Conservation (phyloP, 495 filamentous ascomycete genomes). For the Penicillium roqueforti region DNA sequence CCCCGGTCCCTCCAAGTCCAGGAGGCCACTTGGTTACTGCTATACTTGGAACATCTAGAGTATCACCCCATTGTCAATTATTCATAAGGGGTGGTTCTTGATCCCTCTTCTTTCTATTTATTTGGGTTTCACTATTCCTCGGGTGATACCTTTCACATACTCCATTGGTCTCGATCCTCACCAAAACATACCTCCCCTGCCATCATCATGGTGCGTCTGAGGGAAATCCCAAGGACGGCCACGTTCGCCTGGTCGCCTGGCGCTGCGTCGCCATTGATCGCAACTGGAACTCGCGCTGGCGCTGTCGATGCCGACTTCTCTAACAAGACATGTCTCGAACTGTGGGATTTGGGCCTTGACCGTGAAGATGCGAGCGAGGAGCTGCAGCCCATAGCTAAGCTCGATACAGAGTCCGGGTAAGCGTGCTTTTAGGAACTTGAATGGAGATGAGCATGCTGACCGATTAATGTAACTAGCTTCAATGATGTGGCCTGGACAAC, state of each 20-base stretch:
- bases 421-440: constrained; percentile 7
- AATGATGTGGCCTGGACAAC: constrained; percentile 94
- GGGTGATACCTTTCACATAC: constrained; percentile 8
- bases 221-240: constrained; percentile 93
- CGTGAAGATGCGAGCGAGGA: constrained; percentile 69
- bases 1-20: constrained; percentile 38
- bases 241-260: constrained; percentile 95
- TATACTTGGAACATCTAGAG: constrained; percentile 19
- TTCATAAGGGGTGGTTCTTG: constrained; percentile 26
- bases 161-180: constrained; percentile 20
- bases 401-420: constrained; percentile 87
- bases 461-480: constrained; percentile 56
- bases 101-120: constrained; percentile 1
- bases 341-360: constrained; percentile 89
- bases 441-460: constrained; percentile 10
- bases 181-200: constrained; percentile 22
- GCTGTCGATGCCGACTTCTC: constrained; percentile 97
- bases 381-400: constrained; percentile 77
- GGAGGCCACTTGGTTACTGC: constrained; percentile 46
- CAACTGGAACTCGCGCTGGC: constrained; percentile 92
- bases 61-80: constrained; percentile 25
- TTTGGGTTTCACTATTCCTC: constrained; percentile 15
- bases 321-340: constrained; percentile 90
- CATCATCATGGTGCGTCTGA: constrained; percentile 81
- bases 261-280: constrained; percentile 69